Evolutionary conservation across 768 basidiomycete species (phyloP), one percentile per base, ranked within the genome.

Genomic region (Lentinus tigrinus): DNA sequence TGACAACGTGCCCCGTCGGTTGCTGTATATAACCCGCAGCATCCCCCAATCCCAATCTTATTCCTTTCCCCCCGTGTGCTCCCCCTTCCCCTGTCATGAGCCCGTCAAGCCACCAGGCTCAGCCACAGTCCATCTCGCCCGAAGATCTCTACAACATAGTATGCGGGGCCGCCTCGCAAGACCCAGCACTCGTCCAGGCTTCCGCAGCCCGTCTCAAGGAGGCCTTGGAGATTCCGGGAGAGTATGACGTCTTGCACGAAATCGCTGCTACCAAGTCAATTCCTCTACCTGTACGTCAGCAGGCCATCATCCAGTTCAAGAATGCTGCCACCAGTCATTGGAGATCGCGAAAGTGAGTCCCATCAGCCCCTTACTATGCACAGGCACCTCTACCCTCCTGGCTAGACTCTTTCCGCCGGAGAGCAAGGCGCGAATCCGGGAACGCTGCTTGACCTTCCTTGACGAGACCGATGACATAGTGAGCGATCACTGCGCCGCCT

Each of bases 251-350:
- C 19, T 76, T 94, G 47, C 84, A 89, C 63, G 81, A 86, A 62
- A 91, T 93, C 70, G 89, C 90, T 23, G 77, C 83, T 27, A 80
- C 84, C 63, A 75, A 73, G 61, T 71, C 77, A 2, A 70, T 87
- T n/a, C 86, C 89, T 14, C 70, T 88, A 37, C 74, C 75, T 16
- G 81, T 94, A 49, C 84, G 93, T 40, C 82, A 89, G 63, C 89
- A 91, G 69, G 85, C 89, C 24, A 91, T 93, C 61, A 89, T 95
- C 54, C 92, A 93, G 67, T 89, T 95, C 76, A 95, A 95, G 74
- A 95, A 95, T 65, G 79, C 81, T 1, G 87, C 85, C 2, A 70
- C 86, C 3, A 74, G 74, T 48, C 87, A 91, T 66, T 96, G 94
- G 94, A 79, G 82, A 67, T 87, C 86, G 31, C 75, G 86, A 74